Conservation (phyloP, 164 flowering plant species). For the Tinospora cordifolia region DNA sequence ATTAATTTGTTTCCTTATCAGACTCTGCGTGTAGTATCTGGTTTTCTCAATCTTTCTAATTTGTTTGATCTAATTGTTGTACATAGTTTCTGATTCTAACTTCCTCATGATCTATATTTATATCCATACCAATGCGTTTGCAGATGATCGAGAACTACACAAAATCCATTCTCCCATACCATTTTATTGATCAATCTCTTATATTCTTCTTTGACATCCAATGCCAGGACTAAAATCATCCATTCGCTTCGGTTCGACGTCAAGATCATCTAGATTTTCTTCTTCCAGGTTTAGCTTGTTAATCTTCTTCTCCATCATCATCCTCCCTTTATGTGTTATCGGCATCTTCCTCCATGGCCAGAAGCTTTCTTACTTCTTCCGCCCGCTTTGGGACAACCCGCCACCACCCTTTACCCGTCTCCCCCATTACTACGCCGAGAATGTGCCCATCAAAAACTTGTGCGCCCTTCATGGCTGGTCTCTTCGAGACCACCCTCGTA, state of each 20-base stretch:
- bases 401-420: constrained; percentile 27
- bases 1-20: too few relatives aligned
- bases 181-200: background rate
- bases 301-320: constrained; percentile 2
- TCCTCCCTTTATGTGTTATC: constrained; percentile 10
- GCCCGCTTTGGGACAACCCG: constrained; percentile 37
- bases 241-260: too few relatives aligned
- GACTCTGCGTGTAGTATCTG: too few relatives aligned
- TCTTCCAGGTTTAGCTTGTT: constrained; percentile 7
- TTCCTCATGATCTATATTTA: background rate
- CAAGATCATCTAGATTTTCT: constrained; percentile 2
- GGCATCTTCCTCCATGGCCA: constrained; percentile 14
- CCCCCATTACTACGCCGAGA: constrained; percentile 34
- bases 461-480: constrained; percentile 39
- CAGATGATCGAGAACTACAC: constrained; percentile 11
- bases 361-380: constrained; percentile 26
- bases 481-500: constrained; percentile 26
- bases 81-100: too few relatives aligned
- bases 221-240: constrained; percentile 22
- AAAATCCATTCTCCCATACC: constrained; percentile 2
- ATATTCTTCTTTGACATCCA: background rate
- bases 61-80: too few relatives aligned
- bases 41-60: too few relatives aligned
- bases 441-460: constrained; percentile 24
- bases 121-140: too few relatives aligned